Evolutionary conservation across 768 basidiomycete species (phyloP).

Genomic region (Mycena polygramma): DNA sequence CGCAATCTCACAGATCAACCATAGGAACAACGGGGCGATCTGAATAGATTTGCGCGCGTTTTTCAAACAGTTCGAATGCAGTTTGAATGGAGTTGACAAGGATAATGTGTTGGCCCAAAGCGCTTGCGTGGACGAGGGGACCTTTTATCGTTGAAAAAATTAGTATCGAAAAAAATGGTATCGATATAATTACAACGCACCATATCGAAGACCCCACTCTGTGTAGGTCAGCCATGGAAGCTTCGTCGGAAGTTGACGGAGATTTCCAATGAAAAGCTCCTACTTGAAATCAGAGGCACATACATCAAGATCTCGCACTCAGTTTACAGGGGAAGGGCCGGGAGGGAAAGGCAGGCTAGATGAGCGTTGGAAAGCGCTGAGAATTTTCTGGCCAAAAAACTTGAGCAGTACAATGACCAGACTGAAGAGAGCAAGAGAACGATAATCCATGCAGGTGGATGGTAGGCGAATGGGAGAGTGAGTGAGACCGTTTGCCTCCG

Average conservation of each 20-base stretch:
- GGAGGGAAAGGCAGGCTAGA: constrained; percentile 38
- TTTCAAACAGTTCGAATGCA: constrained; percentile 41
- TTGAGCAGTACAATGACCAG: not conserved
- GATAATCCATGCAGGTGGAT: constrained; percentile 1
- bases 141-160: not conserved
- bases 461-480: too few relatives aligned
- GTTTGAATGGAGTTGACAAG: constrained; percentile 45
- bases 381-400: not conserved
- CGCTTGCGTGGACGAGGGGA: not conserved
- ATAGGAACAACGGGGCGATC: constrained; percentile 37
- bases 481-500: too few relatives aligned
- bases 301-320: too few relatives aligned
- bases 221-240: not conserved
- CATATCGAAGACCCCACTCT: not conserved
- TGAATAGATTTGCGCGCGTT: constrained; percentile 41
- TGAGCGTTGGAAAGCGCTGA: not conserved
- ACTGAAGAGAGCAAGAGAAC: not conserved
- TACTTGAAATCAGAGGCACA: too few relatives aligned
- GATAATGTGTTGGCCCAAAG: constrained; percentile 44
- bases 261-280: not conserved
- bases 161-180: too few relatives aligned
- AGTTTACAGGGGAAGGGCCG: constrained; percentile 35
- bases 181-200: not conserved
- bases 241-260: not conserved
- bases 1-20: constrained; percentile 35